A percentile compares a stretch with the other conserved stretches of the same genome.
Evolutionary conservation across 768 basidiomycete species (phyloP).

Genomic region (Termitomyces sp.): DNA sequence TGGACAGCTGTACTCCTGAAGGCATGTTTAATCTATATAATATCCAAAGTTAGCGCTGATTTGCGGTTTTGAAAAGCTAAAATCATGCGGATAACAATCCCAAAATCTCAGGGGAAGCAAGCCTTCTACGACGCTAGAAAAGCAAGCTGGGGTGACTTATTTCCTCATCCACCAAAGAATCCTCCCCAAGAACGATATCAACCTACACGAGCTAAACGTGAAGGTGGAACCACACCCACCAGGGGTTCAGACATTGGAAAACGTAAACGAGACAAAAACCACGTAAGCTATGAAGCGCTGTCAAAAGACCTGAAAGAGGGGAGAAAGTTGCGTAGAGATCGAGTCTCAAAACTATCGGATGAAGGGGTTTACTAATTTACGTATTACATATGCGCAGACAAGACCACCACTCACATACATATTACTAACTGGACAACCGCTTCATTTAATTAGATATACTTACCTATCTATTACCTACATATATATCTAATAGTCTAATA

Average conservation of each 20-base stretch:
- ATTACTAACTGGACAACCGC: constrained; percentile 4
- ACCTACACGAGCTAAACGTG: constrained; percentile 27
- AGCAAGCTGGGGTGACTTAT: constrained; percentile 90
- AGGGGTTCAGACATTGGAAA: constrained; percentile 59
- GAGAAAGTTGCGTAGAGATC: constrained; percentile 29
- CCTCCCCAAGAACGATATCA: constrained; percentile 61
- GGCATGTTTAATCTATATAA: constrained; percentile 42
- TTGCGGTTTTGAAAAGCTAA: constrained; percentile 49
- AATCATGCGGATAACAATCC: constrained; percentile 88
- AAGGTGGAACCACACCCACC: constrained; percentile 21
- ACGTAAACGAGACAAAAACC: constrained; percentile 23
- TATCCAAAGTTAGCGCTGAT: background rate
- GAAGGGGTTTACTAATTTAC: background rate
- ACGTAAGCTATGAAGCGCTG: constrained; percentile 33
- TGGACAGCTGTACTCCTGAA: constrained; percentile 83
- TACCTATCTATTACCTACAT: constrained; percentile 15
- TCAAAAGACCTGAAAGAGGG: constrained; percentile 38
- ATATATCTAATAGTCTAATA: constrained; percentile 63
- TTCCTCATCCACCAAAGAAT: constrained; percentile 88
- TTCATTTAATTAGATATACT: constrained; percentile 2
- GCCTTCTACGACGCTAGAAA: constrained; percentile 94
- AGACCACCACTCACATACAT: constrained; percentile 8
- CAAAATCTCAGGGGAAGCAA: constrained; percentile 95
- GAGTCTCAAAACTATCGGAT: background rate
- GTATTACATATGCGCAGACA: background rate